phyloP scores from a whole-genome alignment of 139 green algal genomes.

The Chlorella sorokiniana region DNA sequence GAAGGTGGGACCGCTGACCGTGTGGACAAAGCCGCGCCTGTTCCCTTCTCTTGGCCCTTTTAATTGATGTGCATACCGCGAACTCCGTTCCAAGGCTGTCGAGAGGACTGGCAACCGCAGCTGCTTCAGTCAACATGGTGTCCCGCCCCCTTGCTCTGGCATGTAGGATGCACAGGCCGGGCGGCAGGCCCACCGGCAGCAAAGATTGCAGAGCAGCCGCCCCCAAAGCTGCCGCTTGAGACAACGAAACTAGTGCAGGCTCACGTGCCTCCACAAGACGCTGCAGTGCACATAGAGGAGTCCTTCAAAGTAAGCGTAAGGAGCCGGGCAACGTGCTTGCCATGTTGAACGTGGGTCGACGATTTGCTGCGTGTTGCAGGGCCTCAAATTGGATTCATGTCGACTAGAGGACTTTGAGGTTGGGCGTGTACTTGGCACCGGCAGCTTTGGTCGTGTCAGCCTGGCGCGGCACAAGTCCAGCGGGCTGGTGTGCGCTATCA shows the following conservation, averaged over 20 bases:
- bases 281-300: not conserved
- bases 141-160: too few relatives aligned
- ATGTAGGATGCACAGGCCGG: too few relatives aligned
- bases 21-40: too few relatives aligned
- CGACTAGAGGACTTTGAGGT: slow-evolving; percentile 61
- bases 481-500: slow-evolving; percentile 67
- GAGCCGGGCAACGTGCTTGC: not conserved
- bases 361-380: not conserved
- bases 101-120: too few relatives aligned
- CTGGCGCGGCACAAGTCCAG: slow-evolving; percentile 58
- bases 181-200: not conserved
- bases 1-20: too few relatives aligned
- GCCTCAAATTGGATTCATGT: slow-evolving; percentile 15
- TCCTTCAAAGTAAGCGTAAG: not conserved
- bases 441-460: slow-evolving; percentile 77
- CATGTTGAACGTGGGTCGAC: not conserved
- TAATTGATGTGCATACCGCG: too few relatives aligned
- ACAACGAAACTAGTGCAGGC: not conserved
- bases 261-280: not conserved
- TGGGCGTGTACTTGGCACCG: slow-evolving; percentile 67
- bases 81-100: too few relatives aligned
- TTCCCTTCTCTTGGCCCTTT: too few relatives aligned
- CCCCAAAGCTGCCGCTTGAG: not conserved
- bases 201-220: not conserved
- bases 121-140: too few relatives aligned